Conservation (phyloP, 768 basidiomycete genomes). For the Clavaria fumosa region DNA sequence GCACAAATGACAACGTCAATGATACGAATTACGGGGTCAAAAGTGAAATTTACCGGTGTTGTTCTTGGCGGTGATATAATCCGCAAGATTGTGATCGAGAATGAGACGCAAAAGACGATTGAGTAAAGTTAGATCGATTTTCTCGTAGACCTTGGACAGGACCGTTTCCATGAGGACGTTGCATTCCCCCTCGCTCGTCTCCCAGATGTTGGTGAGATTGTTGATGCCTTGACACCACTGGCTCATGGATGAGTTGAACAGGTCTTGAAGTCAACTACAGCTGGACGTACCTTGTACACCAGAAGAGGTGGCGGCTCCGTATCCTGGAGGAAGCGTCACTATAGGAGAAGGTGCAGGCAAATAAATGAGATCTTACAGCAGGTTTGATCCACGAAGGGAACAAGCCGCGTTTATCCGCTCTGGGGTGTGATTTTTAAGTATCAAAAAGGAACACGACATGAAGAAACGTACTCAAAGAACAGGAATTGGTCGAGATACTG, state of each 20-base stretch:
- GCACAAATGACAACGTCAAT: conserved; percentile 3
- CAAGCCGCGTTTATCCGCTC: conserved; percentile 89
- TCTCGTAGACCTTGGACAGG: conserved; percentile 95
- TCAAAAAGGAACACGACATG: neutral
- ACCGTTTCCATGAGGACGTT: conserved; percentile 99
- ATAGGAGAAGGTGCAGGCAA: neutral
- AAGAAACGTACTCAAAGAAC: conserved; percentile 64
- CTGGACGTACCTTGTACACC: conserved; percentile 63
- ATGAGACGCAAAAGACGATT: conserved; percentile 93
- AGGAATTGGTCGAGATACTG: conserved; percentile 95
- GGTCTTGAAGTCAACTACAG: neutral
- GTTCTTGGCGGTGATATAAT: conserved; percentile 99
- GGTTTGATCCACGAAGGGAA: conserved; percentile 99
- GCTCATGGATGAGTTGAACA: conserved; percentile 3
- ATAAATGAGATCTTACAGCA: conserved; percentile 29
- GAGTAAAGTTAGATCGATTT: conserved; percentile 91
- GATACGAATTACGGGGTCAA: neutral
- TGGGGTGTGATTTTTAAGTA: conserved; percentile 12
- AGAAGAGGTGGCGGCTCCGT: conserved; percentile 93
- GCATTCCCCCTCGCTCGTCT: conserved; percentile 94
- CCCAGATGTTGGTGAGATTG: conserved; percentile 97
- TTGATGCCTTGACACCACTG: conserved; percentile 98
- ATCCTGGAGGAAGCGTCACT: conserved; percentile 29
- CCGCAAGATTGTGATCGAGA: conserved; percentile 95
- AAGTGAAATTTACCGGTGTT: conserved; percentile 43